Conservation (phyloP, 257 asterid genomes). For the Rhazya stricta region DNA sequence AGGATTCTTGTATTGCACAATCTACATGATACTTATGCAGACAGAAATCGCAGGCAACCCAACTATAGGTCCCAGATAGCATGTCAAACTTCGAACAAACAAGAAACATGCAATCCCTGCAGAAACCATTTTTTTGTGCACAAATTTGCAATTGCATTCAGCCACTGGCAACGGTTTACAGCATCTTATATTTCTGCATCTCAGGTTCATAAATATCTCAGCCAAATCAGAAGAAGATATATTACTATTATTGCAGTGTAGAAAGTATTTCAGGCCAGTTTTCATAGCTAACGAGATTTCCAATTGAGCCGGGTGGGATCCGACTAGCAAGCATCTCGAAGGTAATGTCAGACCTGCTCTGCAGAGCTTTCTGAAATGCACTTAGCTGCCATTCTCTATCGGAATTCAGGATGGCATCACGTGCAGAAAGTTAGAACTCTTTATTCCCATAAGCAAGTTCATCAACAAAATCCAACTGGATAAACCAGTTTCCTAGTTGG, state of each 20-base stretch:
- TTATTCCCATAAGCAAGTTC: too few relatives aligned
- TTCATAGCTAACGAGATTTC: conserved; percentile 81
- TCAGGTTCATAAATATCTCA: conserved; percentile 65
- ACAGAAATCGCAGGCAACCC: conserved; percentile 97
- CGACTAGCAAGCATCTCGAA: conserved; percentile 58
- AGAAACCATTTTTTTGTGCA: conserved; percentile 57
- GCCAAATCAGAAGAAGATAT: conserved; percentile 59
- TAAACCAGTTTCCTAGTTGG: too few relatives aligned
- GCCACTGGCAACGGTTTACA: conserved; percentile 70
- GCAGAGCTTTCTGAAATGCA: conserved; percentile 67
- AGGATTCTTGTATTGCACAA: conserved; percentile 76
- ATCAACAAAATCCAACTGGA: too few relatives aligned
- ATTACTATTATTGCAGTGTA: conserved; percentile 38
- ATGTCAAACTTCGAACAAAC: conserved; percentile 89
- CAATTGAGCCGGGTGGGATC: conserved; percentile 53
- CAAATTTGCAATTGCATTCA: conserved; percentile 89
- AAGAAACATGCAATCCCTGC: conserved; percentile 94
- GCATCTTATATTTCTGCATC: conserved; percentile 71
- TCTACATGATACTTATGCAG: conserved; percentile 95
- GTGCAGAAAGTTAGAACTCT: too few relatives aligned
- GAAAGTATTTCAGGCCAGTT: conserved; percentile 66
- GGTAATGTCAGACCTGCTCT: conserved; percentile 55
- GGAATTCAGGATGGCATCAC: conserved; percentile 55
- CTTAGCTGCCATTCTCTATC: conserved; percentile 66
- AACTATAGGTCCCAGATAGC: conserved; percentile 85